Evolutionary conservation across 768 basidiomycete genomes (phyloP).

Genomic region (Cubamyces lactineus): DNA sequence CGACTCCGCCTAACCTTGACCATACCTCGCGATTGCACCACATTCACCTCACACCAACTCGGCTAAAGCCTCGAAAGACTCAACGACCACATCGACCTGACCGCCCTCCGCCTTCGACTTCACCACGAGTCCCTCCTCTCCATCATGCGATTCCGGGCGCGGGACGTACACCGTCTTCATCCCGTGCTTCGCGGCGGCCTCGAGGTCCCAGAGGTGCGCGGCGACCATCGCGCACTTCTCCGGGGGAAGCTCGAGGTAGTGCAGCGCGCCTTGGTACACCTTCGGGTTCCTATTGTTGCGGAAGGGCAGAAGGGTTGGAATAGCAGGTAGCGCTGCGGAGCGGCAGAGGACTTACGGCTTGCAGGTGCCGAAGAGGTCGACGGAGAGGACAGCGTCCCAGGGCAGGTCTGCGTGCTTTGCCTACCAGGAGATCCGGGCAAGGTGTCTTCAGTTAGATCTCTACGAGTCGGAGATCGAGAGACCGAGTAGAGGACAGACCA

Average conservation of each 20-base stretch:
- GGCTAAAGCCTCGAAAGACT: slow-evolving; percentile 53
- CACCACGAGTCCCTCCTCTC: slow-evolving; percentile 36
- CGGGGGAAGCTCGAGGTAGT: slow-evolving; percentile 52
- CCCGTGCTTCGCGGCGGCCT: slow-evolving; percentile 53
- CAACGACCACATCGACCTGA: slow-evolving; percentile 57
- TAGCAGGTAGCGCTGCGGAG: too few species aligned
- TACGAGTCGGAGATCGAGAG: too few species aligned
- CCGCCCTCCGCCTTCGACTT: slow-evolving; percentile 56
- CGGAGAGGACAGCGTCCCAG: slow-evolving; percentile 64
- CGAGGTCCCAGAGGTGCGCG: slow-evolving; percentile 59
- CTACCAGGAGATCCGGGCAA: slow-evolving; percentile 35
- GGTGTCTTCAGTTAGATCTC: too few species aligned
- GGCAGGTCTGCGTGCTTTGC: slow-evolving; percentile 63
- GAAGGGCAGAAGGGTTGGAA: too few species aligned
- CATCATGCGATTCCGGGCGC: slow-evolving; percentile 47
- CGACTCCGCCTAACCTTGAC: too few species aligned
- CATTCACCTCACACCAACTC: slow-evolving; percentile 19
- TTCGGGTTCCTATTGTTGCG: slow-evolving; percentile 48
- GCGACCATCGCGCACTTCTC: slow-evolving; percentile 65
- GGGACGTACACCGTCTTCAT: slow-evolving; percentile 63
- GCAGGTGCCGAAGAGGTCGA: slow-evolving; percentile 60
- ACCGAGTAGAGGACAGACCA: slow-evolving; percentile 41
- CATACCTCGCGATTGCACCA: too few species aligned
- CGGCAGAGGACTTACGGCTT: slow-evolving; percentile 69
- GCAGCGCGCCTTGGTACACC: slow-evolving; percentile 51